Conservation (phyloP, 352 stramenopile genomes). For the Blastocystis sp. region DNA sequence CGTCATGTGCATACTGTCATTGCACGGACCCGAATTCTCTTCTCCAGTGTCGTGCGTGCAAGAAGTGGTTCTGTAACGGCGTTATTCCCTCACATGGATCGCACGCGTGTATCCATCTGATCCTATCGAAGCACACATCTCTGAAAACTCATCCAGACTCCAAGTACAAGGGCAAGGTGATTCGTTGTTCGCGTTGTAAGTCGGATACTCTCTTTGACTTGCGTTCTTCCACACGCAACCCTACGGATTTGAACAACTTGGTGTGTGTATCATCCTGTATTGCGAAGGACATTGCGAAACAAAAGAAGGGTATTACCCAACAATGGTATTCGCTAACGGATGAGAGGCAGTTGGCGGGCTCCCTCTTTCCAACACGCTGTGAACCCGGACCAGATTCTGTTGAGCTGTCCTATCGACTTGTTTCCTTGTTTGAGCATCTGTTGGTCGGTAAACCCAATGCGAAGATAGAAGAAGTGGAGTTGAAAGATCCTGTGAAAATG, state of each 20-base stretch:
- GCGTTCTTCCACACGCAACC: not conserved
- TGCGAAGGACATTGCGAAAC: slow-evolving; percentile 85
- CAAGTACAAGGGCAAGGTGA: not conserved
- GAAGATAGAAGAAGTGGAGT: slow-evolving; percentile 71
- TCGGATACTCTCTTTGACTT: slow-evolving; percentile 11
- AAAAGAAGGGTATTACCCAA: too few relatives aligned
- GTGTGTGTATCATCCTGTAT: slow-evolving; percentile 72
- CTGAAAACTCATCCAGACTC: not conserved
- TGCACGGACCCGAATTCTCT: not conserved
- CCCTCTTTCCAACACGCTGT: not conserved
- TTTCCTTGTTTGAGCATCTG: slow-evolving; percentile 75
- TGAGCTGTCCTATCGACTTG: slow-evolving; percentile 62
- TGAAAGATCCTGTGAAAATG: slow-evolving; percentile 67
- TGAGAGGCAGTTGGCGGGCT: slow-evolving; percentile 77
- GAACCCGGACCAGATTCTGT: slow-evolving; percentile 70
- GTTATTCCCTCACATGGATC: not conserved
- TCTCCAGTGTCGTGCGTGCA: slow-evolving; percentile 5
- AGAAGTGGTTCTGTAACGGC: slow-evolving; percentile 41
- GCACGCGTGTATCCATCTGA: slow-evolving; percentile 19
- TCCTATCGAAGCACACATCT: not conserved
- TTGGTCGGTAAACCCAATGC: slow-evolving; percentile 81
- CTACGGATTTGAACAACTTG: not conserved
- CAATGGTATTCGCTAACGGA: slow-evolving; percentile 95
- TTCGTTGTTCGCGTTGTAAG: not conserved
- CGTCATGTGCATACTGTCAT: not conserved